Base-by-base conservation (phyloP, 768 basidiomycete genomes). In the Leccinum olivaceopallidum region DNA sequence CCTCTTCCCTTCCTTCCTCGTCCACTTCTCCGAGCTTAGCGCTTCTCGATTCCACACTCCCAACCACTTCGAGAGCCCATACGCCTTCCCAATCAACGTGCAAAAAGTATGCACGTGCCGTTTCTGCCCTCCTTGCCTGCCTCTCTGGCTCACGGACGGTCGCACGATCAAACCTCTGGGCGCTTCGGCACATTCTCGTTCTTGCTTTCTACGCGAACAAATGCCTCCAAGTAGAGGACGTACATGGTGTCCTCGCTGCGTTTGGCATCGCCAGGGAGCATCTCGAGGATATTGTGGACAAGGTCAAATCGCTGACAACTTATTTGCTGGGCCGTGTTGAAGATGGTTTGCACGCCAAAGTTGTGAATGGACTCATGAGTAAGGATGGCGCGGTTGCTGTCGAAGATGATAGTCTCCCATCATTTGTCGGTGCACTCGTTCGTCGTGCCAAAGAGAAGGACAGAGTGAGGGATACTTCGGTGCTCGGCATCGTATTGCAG, bases 161-260 rank as follows among this genome's bases (percentile, higher is more conserved):
- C 2, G 85, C 88, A 4, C 83, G 79, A 54, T 74, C 76, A 16
- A 82, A 89, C 55, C 65, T 85, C 0, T 90, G 89, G 87, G 80
- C 83, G 0, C 70, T 98, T 5, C 82, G 84, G 9, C 90, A 94
- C 69, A 76, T 94, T 57, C 73, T 91, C 9, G 80, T 83, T 0
- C 77, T 94, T 24, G 77, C 79, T 1, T 69, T 86, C 6, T 87
- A 87, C 60, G 86, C 86, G 1, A 76, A 82, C 34, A 92, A 95
- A 68, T 76, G 81, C 20, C 71, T 84, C 26, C 78, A 81, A 28
- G 75, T 89, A 1, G 85, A 84, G 10, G 77, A 78, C 6, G 77
- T 74, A 4, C 70, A 67, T 13, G 84, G 79, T 68, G 76, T 83
- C 0, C 73, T 87, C 1, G 87, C 90, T 22, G n/a, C 44, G 4